Evolutionary conservation across 1,284 basidiomycete genomes (phyloP).

Genomic region (Cutaneotrichosporon sp.): DNA sequence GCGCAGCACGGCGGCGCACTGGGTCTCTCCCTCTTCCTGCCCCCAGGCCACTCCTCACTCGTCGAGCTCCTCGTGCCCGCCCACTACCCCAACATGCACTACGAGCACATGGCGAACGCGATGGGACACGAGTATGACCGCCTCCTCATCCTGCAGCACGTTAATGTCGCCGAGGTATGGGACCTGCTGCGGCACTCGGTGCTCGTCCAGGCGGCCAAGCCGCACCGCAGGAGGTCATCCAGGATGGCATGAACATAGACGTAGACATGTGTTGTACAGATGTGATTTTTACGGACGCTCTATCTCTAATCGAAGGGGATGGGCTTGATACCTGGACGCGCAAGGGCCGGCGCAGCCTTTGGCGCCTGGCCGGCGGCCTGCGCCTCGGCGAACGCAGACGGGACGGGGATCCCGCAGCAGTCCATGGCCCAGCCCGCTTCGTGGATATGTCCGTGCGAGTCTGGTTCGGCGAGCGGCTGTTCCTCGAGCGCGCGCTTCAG

Average conservation of each 20-base stretch:
- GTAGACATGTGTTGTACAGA: no score
- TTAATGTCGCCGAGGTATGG: slow-evolving; percentile 36
- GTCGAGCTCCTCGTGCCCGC: slow-evolving; percentile 36
- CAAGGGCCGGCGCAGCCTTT: slow-evolving; percentile 18
- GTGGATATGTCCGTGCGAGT: slow-evolving; percentile 62
- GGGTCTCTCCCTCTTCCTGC: slow-evolving; percentile 40
- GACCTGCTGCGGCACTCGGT: no score
- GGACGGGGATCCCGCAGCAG: slow-evolving; percentile 86
- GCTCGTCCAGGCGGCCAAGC: no score
- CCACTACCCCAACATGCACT: slow-evolving; percentile 34
- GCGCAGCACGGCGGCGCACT: slow-evolving; percentile 41
- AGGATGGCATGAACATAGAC: no score
- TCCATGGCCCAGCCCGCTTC: slow-evolving; percentile 70
- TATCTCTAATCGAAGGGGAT: slow-evolving; percentile 68
- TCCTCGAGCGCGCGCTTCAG: slow-evolving; percentile 43
- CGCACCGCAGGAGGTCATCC: no score
- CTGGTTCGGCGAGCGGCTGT: slow-evolving; percentile 49
- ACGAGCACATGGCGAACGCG: slow-evolving; percentile 38
- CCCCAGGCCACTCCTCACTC: slow-evolving; percentile 28
- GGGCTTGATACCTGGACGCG: slow-evolving; percentile 63
- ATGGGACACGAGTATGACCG: slow-evolving; percentile 29
- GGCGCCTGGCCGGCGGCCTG: slow-evolving; percentile 50
- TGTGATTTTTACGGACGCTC: no score
- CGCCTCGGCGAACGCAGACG: slow-evolving; percentile 73
- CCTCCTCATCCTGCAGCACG: slow-evolving; percentile 17